Conservation (phyloP, 148 eudicot species). For the Oxyria digyna region DNA sequence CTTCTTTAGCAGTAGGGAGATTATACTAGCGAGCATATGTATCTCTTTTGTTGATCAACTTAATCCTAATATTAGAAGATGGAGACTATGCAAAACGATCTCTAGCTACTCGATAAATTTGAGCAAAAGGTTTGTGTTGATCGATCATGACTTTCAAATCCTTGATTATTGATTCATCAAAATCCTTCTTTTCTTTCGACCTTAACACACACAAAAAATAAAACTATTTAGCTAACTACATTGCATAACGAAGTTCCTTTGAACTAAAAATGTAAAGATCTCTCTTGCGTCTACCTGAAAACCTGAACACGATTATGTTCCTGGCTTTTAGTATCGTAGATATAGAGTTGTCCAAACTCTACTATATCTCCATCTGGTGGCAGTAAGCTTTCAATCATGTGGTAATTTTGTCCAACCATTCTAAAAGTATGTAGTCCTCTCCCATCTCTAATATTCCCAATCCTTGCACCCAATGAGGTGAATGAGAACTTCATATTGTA, state of each 20-base stretch:
- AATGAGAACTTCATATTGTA: neutral
- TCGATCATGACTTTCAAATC: neutral
- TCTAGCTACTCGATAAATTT: neutral
- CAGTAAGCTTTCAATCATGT: neutral
- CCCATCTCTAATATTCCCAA: neutral
- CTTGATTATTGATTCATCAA: neutral
- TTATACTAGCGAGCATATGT: neutral
- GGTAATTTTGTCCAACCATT: neutral
- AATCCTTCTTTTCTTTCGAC: neutral
- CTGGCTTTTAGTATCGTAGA: neutral
- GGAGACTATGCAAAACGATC: neutral
- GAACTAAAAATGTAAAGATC: neutral
- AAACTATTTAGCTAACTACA: neutral
- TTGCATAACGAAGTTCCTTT: neutral
- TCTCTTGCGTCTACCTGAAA: neutral
- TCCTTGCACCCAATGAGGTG: neutral
- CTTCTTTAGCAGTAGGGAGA: neutral
- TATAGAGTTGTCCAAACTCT: neutral
- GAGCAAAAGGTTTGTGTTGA: neutral
- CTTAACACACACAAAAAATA: too few species aligned
- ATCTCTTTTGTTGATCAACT: neutral
- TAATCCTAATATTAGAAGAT: neutral
- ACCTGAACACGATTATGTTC: neutral
- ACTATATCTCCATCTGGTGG: neutral
- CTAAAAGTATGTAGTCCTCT: neutral